Percentiles rank a stretch among this genome's conserved stretches.
Conservation (phyloP, 345 rosid species). For the Limnanthes douglasii region DNA sequence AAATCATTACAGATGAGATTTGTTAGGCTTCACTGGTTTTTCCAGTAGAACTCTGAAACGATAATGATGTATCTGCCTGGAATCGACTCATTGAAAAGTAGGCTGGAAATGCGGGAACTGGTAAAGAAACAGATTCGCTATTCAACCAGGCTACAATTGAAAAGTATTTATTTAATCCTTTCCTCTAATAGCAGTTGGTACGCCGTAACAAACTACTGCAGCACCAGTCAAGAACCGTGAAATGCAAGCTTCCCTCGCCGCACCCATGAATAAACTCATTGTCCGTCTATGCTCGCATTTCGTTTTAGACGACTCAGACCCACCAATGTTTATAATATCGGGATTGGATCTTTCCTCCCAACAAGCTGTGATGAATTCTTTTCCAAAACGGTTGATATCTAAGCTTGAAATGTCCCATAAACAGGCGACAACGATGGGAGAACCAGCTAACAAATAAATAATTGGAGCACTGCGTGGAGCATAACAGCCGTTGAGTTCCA, state of each 20-base stretch:
- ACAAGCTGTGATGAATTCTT: constrained; percentile 70
- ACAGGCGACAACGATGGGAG: constrained; percentile 68
- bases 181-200: constrained; percentile 64
- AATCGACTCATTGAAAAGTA: no score
- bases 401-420: constrained; percentile 96
- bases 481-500: constrained; percentile 57
- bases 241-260: constrained; percentile 60
- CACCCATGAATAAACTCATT: constrained; percentile 62
- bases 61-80: no score
- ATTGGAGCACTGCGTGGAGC: constrained; percentile 61
- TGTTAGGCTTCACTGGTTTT: no score
- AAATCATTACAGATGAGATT: no score
- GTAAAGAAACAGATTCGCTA: no score
- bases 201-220: constrained; percentile 89
- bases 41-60: no score
- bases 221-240: constrained; percentile 74
- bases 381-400: constrained; percentile 82
- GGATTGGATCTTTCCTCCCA: constrained; percentile 42
- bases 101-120: no score
- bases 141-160: no score
- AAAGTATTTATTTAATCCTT: no score
- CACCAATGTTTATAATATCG: constrained; percentile 5
- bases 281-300: constrained; percentile 36
- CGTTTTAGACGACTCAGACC: constrained; percentile 6
- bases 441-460: constrained; percentile 60